Conservation (phyloP, 495 filamentous ascomycete species). For the Cercophora sp. region DNA sequence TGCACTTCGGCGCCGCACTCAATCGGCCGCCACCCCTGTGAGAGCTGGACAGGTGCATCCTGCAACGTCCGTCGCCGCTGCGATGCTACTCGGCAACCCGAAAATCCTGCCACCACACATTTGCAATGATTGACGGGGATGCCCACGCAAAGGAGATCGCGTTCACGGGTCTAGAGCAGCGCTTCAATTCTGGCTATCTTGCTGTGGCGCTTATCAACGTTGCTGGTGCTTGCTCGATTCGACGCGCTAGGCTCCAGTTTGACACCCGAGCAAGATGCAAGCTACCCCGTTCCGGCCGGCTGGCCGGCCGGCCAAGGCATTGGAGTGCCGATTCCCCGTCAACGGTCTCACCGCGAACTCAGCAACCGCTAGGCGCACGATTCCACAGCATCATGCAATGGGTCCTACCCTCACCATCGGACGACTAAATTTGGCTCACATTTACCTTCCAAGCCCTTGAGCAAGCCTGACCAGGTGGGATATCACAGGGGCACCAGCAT, state of each 20-base stretch:
- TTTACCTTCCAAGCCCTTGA: no score
- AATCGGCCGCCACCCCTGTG: no score
- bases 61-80: neutral
- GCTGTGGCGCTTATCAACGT: constrained; percentile 3
- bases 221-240: constrained; percentile 2
- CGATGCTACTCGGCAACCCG: neutral
- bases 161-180: no score
- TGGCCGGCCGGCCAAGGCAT: neutral
- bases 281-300: constrained; percentile 4
- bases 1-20: no score
- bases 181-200: neutral
- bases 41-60: no score
- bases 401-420: no score
- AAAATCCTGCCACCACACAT: neutral
- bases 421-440: no score
- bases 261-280: neutral
- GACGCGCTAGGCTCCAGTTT: neutral
- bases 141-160: constrained; percentile 8
- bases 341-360: neutral
- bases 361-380: no score
- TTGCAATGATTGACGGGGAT: neutral
- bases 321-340: neutral
- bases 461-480: no score
- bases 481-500: no score
- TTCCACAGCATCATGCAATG: no score